Percentiles rank a stretch among this genome's conserved stretches.
These are phyloP conservation scores for Sporothrix euskadiensis DNA, from an alignment of 2,329 filamentous ascomycete species.

Conservation along the genomic window DNA sequence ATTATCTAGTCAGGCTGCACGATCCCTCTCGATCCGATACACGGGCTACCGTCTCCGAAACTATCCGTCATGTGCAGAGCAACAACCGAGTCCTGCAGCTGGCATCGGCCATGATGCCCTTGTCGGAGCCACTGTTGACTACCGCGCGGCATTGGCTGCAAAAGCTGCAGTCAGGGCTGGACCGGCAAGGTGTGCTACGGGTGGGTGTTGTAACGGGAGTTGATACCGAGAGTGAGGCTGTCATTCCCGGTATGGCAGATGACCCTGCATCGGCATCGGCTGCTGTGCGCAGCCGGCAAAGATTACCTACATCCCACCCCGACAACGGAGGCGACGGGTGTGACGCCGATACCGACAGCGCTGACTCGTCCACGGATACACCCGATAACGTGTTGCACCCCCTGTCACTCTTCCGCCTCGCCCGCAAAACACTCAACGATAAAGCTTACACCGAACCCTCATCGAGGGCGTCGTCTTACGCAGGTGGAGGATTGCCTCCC, in stretches of 20 bases:
- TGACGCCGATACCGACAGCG: neutral
- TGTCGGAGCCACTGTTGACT: slow-evolving; percentile 44
- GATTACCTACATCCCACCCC: neutral
- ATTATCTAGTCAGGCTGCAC: slow-evolving; percentile 49
- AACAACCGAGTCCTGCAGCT: slow-evolving; percentile 43
- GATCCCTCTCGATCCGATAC: slow-evolving; percentile 41
- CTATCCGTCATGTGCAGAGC: slow-evolving; percentile 45
- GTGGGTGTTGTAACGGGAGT: neutral
- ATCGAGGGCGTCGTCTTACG: slow-evolving; percentile 14
- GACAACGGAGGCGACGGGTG: neutral
- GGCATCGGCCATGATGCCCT: slow-evolving; percentile 44
- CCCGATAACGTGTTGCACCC: slow-evolving; percentile 25
- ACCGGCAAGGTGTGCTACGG: neutral
- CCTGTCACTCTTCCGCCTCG: slow-evolving; percentile 23
- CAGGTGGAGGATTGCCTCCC: slow-evolving; percentile 18
- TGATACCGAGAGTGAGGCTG: neutral
- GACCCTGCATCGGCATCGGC: neutral
- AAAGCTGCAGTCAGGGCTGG: slow-evolving; percentile 39
- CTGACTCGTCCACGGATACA: slow-evolving; percentile 6
- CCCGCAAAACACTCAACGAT: slow-evolving; percentile 25
- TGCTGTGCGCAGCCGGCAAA: neutral
- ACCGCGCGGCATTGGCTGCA: slow-evolving; percentile 45
- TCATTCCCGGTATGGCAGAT: neutral
- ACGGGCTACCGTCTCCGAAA: slow-evolving; percentile 42
- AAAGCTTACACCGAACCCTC: slow-evolving; percentile 14